Evolutionary conservation across 768 basidiomycete genomes (phyloP), one percentile per base, ranked within the genome.

Genomic region (Auriscalpium microsporum): DNA sequence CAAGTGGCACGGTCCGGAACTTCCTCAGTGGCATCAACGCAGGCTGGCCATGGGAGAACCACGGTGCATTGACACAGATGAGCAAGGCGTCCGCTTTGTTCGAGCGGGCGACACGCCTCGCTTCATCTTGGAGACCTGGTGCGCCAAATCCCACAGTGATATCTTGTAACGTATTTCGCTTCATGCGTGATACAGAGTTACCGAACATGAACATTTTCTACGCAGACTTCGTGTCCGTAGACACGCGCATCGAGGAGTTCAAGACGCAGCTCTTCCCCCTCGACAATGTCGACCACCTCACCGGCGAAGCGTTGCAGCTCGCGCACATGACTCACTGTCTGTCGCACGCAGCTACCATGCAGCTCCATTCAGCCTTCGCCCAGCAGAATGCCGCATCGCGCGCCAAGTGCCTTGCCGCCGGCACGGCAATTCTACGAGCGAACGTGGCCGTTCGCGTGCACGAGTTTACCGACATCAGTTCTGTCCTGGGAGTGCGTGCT

Each of bases 51-150:
- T 67, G 71, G 46, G 73, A 69, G 44, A 63, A 63, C 38, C 62
- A 68, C 37, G 73, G 72, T 23, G 66, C 72, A 10, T 69, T 73
- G 19, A 71, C 78, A 1, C 63, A 80, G 61, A 69, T 73, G 48
- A 74, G 73, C 54, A 83, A 84, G 59, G 81, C 82, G 1, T 73
- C 78, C 7, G 74, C 82, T 21, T 68, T 86, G 44, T 79, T 83
- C 54, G 83, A 83, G 61, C 73, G 77, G 21, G 78, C 84, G 9
- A 72, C 78, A 8, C 76, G 78, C 48, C 67, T 87, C 16, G 75
- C 76, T 8, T 77, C 67, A 28, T 68, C 69, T 23, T 70, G 70
- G 63, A 59, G 63, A 38, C 65, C 65, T 23, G 61, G 69, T 71
- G 57, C 57, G 64, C 47, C 35, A 21, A n/a, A 11, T 28, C 35